A percentile compares a stretch with the other conserved stretches of the same genome.
These are phyloP conservation scores for Triangularia setosa DNA, from an alignment of 2,329 filamentous ascomycete species.

Conservation along the genomic window DNA sequence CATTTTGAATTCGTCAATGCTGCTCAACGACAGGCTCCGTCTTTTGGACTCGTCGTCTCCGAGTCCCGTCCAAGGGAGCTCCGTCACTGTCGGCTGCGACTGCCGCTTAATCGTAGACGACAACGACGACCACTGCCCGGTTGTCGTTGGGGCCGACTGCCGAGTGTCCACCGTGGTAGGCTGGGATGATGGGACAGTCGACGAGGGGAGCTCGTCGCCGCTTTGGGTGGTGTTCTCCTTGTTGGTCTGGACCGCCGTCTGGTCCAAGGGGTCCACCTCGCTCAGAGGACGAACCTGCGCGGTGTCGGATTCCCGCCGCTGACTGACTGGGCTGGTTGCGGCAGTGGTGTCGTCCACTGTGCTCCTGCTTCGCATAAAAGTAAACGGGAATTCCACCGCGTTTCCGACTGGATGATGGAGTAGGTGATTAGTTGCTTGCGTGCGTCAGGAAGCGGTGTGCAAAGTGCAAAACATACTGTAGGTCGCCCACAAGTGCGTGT, in stretches of 20 bases:
- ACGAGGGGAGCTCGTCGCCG: neutral
- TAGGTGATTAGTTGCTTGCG: slow-evolving; percentile 12
- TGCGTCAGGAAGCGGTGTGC: neutral
- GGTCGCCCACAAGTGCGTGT: slow-evolving; percentile 21
- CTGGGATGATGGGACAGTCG: neutral
- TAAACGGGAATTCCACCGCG: slow-evolving; percentile 23
- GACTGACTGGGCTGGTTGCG: neutral
- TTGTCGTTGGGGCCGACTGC: neutral
- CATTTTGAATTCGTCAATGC: slow-evolving; percentile 15
- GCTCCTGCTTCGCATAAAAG: slow-evolving; percentile 25
- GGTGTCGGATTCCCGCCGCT: neutral
- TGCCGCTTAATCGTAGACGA: neutral
- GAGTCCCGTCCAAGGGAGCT: neutral
- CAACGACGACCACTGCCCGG: neutral
- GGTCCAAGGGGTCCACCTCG: neutral
- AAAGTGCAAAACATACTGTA: slow-evolving; percentile 20
- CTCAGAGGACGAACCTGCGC: neutral
- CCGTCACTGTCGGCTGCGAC: neutral
- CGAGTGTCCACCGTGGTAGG: neutral
- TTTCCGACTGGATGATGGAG: slow-evolving; percentile 21
- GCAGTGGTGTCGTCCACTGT: neutral
- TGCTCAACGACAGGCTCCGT: slow-evolving; percentile 16
- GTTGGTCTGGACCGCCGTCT: neutral
- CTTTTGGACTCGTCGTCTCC: slow-evolving; percentile 6
- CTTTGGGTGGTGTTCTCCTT: neutral